These are phyloP conservation scores for Aspergillus diversus DNA, from an alignment of 495 filamentous ascomycete species.

Conservation along the genomic window DNA sequence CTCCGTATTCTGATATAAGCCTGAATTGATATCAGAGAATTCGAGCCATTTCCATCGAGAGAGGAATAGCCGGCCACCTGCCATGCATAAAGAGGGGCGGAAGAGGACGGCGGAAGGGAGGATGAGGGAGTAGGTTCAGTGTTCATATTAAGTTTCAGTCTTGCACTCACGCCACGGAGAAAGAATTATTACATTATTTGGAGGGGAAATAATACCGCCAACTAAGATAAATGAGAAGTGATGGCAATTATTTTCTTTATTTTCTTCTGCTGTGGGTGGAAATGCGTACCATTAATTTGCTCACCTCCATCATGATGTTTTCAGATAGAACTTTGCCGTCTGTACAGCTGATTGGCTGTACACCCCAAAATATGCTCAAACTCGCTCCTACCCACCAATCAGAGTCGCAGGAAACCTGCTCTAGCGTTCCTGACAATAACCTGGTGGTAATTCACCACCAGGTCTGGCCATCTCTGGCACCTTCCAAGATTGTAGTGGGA, in stretches of 20 bases:
- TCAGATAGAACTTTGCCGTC: background rate
- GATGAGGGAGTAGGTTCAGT: background rate
- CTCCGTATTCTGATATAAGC: background rate
- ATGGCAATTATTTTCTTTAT: background rate
- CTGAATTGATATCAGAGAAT: background rate
- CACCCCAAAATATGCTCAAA: slow-evolving; percentile 14
- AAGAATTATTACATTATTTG: background rate
- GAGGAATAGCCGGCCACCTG: background rate
- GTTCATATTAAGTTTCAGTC: too few relatives aligned
- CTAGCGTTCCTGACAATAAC: slow-evolving; percentile 3
- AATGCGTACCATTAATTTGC: slow-evolving; percentile 20
- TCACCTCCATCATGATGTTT: slow-evolving; percentile 21
- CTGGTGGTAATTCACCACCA: background rate
- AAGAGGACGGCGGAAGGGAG: background rate
- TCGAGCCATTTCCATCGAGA: background rate
- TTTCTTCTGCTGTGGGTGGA: background rate
- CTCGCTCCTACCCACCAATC: slow-evolving; percentile 4
- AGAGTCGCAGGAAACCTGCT: slow-evolving; percentile 18
- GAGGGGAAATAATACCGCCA: slow-evolving; percentile 1
- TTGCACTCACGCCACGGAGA: too few relatives aligned
- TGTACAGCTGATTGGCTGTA: slow-evolving; percentile 10
- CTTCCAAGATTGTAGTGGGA: background rate
- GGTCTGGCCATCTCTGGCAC: background rate
- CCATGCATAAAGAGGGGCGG: background rate
- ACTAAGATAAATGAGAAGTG: background rate